Conservation (phyloP, 2,329 filamentous ascomycete species). For the Aspergillus jensenii region DNA sequence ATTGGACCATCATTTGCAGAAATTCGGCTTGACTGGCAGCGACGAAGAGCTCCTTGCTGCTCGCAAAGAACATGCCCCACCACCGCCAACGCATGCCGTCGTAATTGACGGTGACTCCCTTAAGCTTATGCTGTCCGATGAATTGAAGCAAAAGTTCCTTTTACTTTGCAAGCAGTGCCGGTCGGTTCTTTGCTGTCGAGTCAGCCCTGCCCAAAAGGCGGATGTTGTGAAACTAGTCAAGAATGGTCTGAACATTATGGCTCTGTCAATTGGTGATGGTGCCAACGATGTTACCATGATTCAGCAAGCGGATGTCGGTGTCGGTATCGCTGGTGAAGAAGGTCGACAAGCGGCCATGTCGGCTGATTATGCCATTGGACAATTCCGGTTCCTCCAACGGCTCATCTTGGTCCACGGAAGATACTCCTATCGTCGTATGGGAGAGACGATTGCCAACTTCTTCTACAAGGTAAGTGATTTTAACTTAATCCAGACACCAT, state of each 20-base stretch:
- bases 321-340: slow-evolving; percentile 91
- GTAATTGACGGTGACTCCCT: slow-evolving; percentile 95
- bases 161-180: slow-evolving; percentile 96
- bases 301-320: slow-evolving; percentile 93
- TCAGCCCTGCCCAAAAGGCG: slow-evolving; percentile 94
- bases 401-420: slow-evolving; percentile 86
- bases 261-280: slow-evolving; percentile 86
- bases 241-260: slow-evolving; percentile 92
- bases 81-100: slow-evolving; percentile 82
- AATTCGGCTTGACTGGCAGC: slow-evolving; percentile 77
- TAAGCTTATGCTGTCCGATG: slow-evolving; percentile 79
- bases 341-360: slow-evolving; percentile 94
- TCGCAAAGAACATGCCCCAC: slow-evolving; percentile 79
- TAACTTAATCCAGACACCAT: not conserved
- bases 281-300: slow-evolving; percentile 98
- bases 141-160: slow-evolving; percentile 85
- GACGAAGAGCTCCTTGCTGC: slow-evolving; percentile 81
- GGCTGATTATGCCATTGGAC: slow-evolving; percentile 90
- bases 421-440: slow-evolving; percentile 93
- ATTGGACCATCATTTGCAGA: slow-evolving; percentile 69
- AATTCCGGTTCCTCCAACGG: slow-evolving; percentile 84
- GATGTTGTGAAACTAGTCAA: slow-evolving; percentile 97
- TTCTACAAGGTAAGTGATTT: slow-evolving; percentile 78
- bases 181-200: slow-evolving; percentile 93
- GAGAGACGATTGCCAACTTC: slow-evolving; percentile 95